Evolutionary conservation across 2,329 filamentous ascomycete genomes (phyloP).

Genomic region (Diaporthe sp.): DNA sequence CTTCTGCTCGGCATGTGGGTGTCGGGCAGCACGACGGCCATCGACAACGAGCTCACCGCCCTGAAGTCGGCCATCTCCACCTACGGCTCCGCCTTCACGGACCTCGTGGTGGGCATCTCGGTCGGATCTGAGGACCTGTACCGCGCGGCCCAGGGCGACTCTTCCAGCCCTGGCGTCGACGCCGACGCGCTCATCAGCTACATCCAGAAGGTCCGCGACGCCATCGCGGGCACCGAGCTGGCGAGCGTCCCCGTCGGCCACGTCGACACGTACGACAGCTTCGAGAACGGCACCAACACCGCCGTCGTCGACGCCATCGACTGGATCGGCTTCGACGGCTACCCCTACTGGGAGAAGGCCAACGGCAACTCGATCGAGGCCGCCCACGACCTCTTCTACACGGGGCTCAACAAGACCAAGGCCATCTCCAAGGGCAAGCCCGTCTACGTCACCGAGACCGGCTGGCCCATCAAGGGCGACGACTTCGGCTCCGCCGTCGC

Average conservation of each 20-base stretch:
- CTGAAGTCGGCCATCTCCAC: conserved; percentile 68
- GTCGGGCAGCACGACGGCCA: conserved; percentile 69
- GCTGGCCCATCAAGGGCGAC: conserved; percentile 39
- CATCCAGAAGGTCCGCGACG: conserved; percentile 63
- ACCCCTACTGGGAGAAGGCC: conserved; percentile 75
- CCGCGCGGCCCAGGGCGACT: conserved; percentile 71
- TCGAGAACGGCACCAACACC: conserved; percentile 71
- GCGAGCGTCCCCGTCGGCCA: conserved; percentile 67
- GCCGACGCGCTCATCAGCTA: conserved; percentile 72
- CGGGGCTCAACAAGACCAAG: conserved; percentile 59
- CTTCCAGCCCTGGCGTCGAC: conserved; percentile 68
- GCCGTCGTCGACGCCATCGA: conserved; percentile 73
- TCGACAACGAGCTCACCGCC: conserved; percentile 71
- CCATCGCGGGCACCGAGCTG: conserved; percentile 63
- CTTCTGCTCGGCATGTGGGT: conserved; percentile 77
- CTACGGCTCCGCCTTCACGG: conserved; percentile 63
- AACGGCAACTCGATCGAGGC: conserved; percentile 69
- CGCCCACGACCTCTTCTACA: conserved; percentile 67
- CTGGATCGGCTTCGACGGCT: conserved; percentile 75
- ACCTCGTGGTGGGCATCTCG: conserved; percentile 74
- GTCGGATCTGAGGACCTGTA: conserved; percentile 79
- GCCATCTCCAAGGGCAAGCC: conserved; percentile 54
- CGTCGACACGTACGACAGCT: conserved; percentile 77
- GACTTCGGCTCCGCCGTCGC: conserved; percentile 36
- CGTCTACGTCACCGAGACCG: conserved; percentile 42